These are phyloP conservation scores for Talaromyces thailandensis DNA, from an alignment of 495 filamentous ascomycete species.

Conservation along the genomic window DNA sequence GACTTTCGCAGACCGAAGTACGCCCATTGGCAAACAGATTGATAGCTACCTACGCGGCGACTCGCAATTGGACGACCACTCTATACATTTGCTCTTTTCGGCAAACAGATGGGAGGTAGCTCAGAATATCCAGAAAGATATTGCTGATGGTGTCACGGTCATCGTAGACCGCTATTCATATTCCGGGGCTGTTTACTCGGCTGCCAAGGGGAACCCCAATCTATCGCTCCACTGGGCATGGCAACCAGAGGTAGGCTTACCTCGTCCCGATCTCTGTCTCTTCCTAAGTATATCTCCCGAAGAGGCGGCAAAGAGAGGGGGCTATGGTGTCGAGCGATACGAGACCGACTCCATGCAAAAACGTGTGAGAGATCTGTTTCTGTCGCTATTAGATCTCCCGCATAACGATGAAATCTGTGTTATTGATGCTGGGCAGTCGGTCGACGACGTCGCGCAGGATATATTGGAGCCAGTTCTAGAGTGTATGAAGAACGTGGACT, in stretches of 20 bases:
- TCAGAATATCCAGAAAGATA: slow-evolving; percentile 51
- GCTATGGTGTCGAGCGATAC: slow-evolving; percentile 82
- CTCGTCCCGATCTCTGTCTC: slow-evolving; percentile 76
- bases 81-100: slow-evolving; percentile 90
- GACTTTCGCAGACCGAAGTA: slow-evolving; percentile 60
- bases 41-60: slow-evolving; percentile 72
- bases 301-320: slow-evolving; percentile 65
- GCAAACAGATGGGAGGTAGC: slow-evolving; percentile 91
- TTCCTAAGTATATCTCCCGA: slow-evolving; percentile 74
- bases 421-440: slow-evolving; percentile 43
- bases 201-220: slow-evolving; percentile 70
- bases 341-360: slow-evolving; percentile 78
- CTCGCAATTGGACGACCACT: slow-evolving; percentile 76
- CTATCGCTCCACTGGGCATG: slow-evolving; percentile 70
- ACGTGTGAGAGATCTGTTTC: slow-evolving; percentile 67
- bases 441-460: slow-evolving; percentile 49
- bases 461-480: slow-evolving; percentile 49
- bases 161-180: slow-evolving; percentile 92
- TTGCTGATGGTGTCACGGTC: slow-evolving; percentile 60
- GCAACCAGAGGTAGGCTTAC: slow-evolving; percentile 78
- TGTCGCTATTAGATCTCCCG: slow-evolving; percentile 30
- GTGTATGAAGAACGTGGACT: slow-evolving; percentile 27
- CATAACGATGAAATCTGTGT: slow-evolving; percentile 25
- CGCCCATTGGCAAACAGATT: slow-evolving; percentile 85
- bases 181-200: slow-evolving; percentile 87